A percentile compares a stretch with the other conserved stretches of the same genome.
These are phyloP conservation scores for Phytophthora pistaciae DNA, from an alignment of 352 stramenopile species.

Conservation along the genomic window DNA sequence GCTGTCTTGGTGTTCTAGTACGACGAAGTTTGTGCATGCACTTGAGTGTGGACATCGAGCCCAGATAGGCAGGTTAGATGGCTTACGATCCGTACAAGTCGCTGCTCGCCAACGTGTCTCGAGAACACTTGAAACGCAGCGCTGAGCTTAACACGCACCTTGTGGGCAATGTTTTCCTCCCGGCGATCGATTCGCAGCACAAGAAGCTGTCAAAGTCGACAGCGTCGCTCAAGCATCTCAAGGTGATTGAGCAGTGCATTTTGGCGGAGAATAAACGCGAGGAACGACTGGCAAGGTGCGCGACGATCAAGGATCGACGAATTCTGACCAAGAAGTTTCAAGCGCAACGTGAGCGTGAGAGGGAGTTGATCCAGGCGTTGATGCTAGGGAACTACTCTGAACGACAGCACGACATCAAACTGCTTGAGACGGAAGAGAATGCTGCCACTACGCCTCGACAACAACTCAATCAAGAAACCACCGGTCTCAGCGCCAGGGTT, in stretches of 20 bases:
- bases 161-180: conserved; percentile 74
- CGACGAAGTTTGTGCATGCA: not conserved
- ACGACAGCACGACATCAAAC: conserved; percentile 32
- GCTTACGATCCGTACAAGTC: conserved; percentile 61
- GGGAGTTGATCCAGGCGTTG: conserved; percentile 61
- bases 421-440: conserved; percentile 40
- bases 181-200: conserved; percentile 46
- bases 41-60: conserved; percentile 6
- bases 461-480: conserved; percentile 31
- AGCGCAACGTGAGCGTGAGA: conserved; percentile 59
- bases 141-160: conserved; percentile 52
- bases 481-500: conserved; percentile 33
- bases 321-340: conserved; percentile 69
- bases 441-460: conserved; percentile 9
- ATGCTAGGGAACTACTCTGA: conserved; percentile 52
- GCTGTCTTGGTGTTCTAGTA: not conserved
- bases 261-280: conserved; percentile 75
- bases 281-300: conserved; percentile 60
- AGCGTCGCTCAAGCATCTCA: conserved; percentile 59
- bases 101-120: conserved; percentile 54
- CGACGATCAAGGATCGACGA: conserved; percentile 53
- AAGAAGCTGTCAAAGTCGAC: conserved; percentile 24
- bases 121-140: conserved; percentile 53
- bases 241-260: conserved; percentile 84
- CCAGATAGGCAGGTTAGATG: conserved; percentile 13